Conservation (phyloP, 805 yeast genomes). For the Kuraishia hungarica region DNA sequence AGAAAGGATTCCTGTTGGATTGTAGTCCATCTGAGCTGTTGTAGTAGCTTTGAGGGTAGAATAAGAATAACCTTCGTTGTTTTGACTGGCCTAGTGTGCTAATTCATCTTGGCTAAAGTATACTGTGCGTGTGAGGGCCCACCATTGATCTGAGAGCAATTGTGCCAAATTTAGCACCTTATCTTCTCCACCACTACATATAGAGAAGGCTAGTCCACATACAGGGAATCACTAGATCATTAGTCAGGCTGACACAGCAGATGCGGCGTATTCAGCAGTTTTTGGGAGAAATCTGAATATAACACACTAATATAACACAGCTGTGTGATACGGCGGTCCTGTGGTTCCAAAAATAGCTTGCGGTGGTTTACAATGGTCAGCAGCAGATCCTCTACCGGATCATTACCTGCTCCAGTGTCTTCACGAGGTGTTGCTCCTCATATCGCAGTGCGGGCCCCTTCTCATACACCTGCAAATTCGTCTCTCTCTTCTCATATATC, state of each 20-base stretch:
- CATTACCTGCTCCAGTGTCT: background rate
- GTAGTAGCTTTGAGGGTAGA: background rate
- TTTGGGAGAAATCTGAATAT: background rate
- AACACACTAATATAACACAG: background rate
- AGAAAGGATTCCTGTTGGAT: background rate
- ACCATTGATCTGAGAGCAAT: background rate
- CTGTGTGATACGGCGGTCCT: background rate
- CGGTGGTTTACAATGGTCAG: background rate
- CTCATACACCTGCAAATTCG: background rate
- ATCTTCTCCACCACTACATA: no score
- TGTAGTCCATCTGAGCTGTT: no score
- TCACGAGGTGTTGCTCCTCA: background rate
- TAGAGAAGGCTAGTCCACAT: no score
- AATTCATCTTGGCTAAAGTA: background rate
- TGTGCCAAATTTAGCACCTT: background rate
- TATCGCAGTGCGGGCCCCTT: background rate
- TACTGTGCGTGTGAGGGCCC: background rate
- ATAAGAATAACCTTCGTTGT: no score
- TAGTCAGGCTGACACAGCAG: background rate
- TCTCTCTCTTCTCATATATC: background rate
- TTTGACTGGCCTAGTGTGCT: background rate
- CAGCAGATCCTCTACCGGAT: background rate
- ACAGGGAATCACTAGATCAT: background rate
- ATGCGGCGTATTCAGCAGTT: background rate
- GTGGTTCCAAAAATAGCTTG: background rate